Evolutionary conservation across 257 asterid genomes (phyloP), one percentile per base, ranked within the genome.

Genomic region (Cynanchum wilfordii): DNA sequence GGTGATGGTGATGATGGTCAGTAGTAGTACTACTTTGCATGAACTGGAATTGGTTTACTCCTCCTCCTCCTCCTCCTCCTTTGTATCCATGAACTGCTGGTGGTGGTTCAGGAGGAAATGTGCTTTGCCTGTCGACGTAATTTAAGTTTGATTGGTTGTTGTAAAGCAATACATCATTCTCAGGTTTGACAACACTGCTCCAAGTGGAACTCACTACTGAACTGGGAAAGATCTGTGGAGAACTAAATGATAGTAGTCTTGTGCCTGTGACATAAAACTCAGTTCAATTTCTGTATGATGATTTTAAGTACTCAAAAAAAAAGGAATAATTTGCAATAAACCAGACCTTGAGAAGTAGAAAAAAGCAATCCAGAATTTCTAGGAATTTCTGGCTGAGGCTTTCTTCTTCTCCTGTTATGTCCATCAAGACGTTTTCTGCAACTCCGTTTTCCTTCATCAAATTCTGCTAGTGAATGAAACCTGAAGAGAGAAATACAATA

Each of bases 361-460:
- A 86, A 85, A 60, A 66, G 67, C 38, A 86, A 50, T 50, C 87
- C 82, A 1, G 91, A 68, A 73, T 52, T 85, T 62, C 80, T 79
- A 69, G 83, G 52, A 47, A 82, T 65, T 60, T 88, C 96, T 2
- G 90, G 87, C 70, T 87, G 97, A 68, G 98, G 91, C 84, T 93
- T 93, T 83, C 98, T 86, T 76, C 98, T 83, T 82, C 98, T 78
- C 72, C 92, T 64, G 77, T 93, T 93, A 74, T 93, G 98, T 55
- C 97, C 97, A 29, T 89, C 97, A 0, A 94, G 92, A 33, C 99
- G 89, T 70, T 94, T 94, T 71, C 98, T 84, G 82, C 98, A 94
- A 84, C 98, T 94, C 29, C 96, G 80, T 75, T 91, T 91, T 69
- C 89, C 96, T 71, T 89, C 97, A 54, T 91, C 99, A 57, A 94